These are phyloP conservation scores for Elsinoe arachidis DNA, from an alignment of 2,329 filamentous ascomycete species.

Conservation along the genomic window DNA sequence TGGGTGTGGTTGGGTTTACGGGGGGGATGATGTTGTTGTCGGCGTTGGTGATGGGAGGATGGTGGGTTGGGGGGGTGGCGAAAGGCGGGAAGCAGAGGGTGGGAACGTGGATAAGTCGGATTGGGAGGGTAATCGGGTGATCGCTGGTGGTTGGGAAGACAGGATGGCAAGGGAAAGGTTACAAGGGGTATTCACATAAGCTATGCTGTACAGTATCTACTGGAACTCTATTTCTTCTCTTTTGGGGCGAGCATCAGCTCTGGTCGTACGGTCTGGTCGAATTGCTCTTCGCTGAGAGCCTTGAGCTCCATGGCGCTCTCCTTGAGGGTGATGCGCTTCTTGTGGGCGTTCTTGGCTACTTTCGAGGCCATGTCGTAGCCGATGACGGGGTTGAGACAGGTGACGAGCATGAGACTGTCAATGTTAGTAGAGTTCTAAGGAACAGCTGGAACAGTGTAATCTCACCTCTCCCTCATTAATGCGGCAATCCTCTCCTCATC, in stretches of 20 bases:
- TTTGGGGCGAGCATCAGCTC: constrained; percentile 91
- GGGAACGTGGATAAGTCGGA: background rate
- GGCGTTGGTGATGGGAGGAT: background rate
- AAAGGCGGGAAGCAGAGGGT: background rate
- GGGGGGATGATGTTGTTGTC: background rate
- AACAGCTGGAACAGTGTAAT: constrained; percentile 10
- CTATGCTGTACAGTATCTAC: constrained; percentile 6
- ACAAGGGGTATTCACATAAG: background rate
- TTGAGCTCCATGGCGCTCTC: constrained; percentile 88
- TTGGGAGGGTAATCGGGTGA: background rate
- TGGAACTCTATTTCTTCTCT: constrained; percentile 46
- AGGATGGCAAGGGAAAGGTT: background rate
- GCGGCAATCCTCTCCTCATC: constrained; percentile 87
- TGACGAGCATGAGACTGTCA: constrained; percentile 86
- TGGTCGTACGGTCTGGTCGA: constrained; percentile 79
- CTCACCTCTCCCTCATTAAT: constrained; percentile 90
- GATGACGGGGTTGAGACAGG: constrained; percentile 94
- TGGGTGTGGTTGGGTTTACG: background rate
- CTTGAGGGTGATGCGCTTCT: constrained; percentile 93
- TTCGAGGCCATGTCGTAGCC: constrained; percentile 96
- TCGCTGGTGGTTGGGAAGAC: background rate
- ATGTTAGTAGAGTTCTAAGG: background rate
- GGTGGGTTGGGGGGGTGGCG: background rate
- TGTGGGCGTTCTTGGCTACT: constrained; percentile 97
- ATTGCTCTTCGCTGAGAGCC: constrained; percentile 79